Evolutionary conservation across 345 rosid genomes (phyloP).

Genomic region (Mallotus nudiflorus): DNA sequence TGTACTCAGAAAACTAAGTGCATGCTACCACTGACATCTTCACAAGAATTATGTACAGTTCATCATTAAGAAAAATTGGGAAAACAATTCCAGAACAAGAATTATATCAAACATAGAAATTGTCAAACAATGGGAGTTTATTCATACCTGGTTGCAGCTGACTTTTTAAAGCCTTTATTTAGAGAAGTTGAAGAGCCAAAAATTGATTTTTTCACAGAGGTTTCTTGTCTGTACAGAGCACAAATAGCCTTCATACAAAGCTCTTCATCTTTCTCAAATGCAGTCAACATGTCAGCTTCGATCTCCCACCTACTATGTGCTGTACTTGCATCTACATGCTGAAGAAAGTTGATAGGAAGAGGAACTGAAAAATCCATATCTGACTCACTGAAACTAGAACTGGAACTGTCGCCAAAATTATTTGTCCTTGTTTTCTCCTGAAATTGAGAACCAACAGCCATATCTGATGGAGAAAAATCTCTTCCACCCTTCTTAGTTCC

Average conservation of each 20-base stretch:
- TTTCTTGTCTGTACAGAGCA: conserved; percentile 31
- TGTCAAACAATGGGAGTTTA: background rate
- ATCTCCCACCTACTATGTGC: conserved; percentile 20
- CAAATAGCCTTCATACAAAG: conserved; percentile 38
- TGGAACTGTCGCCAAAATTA: conserved; percentile 19
- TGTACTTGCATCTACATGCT: no score
- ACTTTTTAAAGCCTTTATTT: conserved; percentile 2
- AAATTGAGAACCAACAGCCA: background rate
- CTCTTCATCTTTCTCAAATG: conserved; percentile 21
- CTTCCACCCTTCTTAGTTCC: conserved; percentile 1
- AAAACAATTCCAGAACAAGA: background rate
- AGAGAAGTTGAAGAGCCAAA: background rate
- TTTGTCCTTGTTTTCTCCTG: conserved; percentile 5
- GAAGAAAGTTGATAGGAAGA: background rate
- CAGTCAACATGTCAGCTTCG: conserved; percentile 19
- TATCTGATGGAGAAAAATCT: conserved; percentile 8
- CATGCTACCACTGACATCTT: background rate
- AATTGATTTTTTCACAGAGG: background rate
- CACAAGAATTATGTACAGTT: background rate
- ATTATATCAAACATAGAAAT: background rate
- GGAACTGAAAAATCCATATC: conserved; percentile 12
- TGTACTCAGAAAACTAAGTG: background rate
- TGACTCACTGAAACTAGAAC: conserved; percentile 35
- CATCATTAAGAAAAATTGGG: background rate
- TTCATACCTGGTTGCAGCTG: conserved; percentile 18